Conservation (phyloP, 2,329 filamentous ascomycete genomes). For the Microascus cirrosus region DNA sequence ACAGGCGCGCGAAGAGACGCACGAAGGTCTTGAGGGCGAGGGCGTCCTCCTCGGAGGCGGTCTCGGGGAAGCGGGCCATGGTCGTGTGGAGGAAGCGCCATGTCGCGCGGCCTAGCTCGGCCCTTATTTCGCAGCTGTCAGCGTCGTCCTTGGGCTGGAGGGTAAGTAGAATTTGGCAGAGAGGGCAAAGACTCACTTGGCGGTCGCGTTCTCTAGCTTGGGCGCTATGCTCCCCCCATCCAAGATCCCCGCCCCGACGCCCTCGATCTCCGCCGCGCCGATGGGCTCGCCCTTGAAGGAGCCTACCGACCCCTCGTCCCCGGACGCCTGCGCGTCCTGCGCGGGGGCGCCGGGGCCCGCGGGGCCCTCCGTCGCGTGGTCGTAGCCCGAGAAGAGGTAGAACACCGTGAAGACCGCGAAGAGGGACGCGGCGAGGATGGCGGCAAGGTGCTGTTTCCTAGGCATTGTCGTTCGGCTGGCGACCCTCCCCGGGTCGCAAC, state of each 20-base stretch:
- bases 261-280: constrained; percentile 22
- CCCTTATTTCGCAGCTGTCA: constrained; percentile 22
- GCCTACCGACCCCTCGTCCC: constrained; percentile 1
- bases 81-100: constrained; percentile 64
- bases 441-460: constrained; percentile 39
- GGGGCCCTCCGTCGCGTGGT: constrained; percentile 5
- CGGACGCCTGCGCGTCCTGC: background rate
- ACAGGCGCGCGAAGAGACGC: constrained; percentile 55
- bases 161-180: background rate
- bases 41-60: constrained; percentile 50
- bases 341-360: background rate
- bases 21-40: constrained; percentile 54
- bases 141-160: constrained; percentile 4
- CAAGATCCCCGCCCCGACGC: constrained; percentile 38
- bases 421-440: constrained; percentile 42
- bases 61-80: constrained; percentile 58
- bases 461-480: constrained; percentile 28
- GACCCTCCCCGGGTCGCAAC: too few relatives aligned
- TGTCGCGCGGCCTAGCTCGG: constrained; percentile 55
- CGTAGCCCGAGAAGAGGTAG: constrained; percentile 43
- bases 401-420: constrained; percentile 45
- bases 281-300: constrained; percentile 9
- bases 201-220: constrained; percentile 72
- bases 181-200: constrained; percentile 43
- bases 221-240: constrained; percentile 64